Evolutionary conservation across 2,329 filamentous ascomycete genomes (phyloP).

Genomic region (Exophiala lecanii-corni): DNA sequence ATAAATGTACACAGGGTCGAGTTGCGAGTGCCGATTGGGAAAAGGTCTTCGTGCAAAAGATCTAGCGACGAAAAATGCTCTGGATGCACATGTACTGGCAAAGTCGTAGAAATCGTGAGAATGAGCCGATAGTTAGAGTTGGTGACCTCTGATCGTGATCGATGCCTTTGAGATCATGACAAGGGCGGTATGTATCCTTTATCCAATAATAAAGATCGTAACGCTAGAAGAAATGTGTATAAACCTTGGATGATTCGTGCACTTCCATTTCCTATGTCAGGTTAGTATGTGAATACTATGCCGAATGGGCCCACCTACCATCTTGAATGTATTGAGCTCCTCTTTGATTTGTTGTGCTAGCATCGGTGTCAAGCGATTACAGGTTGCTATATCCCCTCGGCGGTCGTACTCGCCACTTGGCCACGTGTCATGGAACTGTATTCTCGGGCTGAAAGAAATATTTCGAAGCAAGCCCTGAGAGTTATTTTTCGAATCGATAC

Average conservation of each 20-base stretch:
- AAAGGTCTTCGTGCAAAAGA: constrained; percentile 13
- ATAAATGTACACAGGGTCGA: constrained; percentile 24
- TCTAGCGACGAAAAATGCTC: constrained; percentile 21
- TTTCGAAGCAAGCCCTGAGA: constrained; percentile 62
- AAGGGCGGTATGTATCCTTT: constrained; percentile 8
- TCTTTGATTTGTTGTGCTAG: constrained; percentile 99
- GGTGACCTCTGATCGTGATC: background rate
- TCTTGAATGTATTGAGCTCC: constrained; percentile 98
- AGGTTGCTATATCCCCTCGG: constrained; percentile 91
- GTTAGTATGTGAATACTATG: constrained; percentile 1
- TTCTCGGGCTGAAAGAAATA: constrained; percentile 79
- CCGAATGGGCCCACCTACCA: constrained; percentile 55
- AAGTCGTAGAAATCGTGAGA: constrained; percentile 23
- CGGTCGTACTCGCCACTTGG: constrained; percentile 93
- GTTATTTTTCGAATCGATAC: constrained; percentile 71
- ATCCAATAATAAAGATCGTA: constrained; percentile 13
- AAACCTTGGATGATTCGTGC: constrained; percentile 96
- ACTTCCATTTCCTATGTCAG: constrained; percentile 93
- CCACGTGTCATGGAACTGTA: constrained; percentile 96
- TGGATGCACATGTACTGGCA: constrained; percentile 19
- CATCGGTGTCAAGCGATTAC: constrained; percentile 94
- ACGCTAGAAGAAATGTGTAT: constrained; percentile 93
- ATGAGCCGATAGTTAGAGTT: constrained; percentile 9
- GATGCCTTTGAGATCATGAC: background rate
- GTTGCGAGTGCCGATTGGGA: constrained; percentile 8